phyloP scores from a whole-genome alignment of 768 basidiomycete genomes.

The Boletus rufocinnamomeus region DNA sequence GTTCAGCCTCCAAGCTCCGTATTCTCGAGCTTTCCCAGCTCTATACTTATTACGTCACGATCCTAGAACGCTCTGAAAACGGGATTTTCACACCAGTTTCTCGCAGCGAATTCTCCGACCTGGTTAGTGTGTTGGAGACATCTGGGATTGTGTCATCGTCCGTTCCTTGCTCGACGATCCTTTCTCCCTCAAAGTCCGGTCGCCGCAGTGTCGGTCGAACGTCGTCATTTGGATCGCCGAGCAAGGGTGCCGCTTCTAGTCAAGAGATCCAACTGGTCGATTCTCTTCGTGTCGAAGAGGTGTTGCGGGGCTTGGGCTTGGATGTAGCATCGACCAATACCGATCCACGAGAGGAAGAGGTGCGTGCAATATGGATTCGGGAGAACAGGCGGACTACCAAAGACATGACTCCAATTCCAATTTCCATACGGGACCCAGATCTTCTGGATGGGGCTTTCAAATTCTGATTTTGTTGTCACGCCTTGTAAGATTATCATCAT shows the following conservation, averaged over 20 bases:
- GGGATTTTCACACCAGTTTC: slow-evolving; percentile 65
- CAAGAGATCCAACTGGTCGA: slow-evolving; percentile 57
- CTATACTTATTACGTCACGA: slow-evolving; percentile 59
- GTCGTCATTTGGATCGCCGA: slow-evolving; percentile 50
- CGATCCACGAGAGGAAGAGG: slow-evolving; percentile 47
- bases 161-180: slow-evolving; percentile 34
- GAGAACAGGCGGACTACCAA: slow-evolving; percentile 41
- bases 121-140: slow-evolving; percentile 72
- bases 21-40: slow-evolving; percentile 62
- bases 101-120: slow-evolving; percentile 74
- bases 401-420: slow-evolving; percentile 33
- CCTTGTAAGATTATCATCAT: slow-evolving; percentile 7
- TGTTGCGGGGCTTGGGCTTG: slow-evolving; percentile 65
- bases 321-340: slow-evolving; percentile 19
- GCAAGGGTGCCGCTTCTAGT: slow-evolving; percentile 29
- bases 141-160: slow-evolving; percentile 56
- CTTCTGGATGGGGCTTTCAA: slow-evolving; percentile 39
- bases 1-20: slow-evolving; percentile 38
- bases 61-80: slow-evolving; percentile 57
- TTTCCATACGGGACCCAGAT: slow-evolving; percentile 7
- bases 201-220: slow-evolving; percentile 58
- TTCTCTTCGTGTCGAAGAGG: slow-evolving; percentile 67
- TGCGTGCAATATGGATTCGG: slow-evolving; percentile 43
- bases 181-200: slow-evolving; percentile 48
- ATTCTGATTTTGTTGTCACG: slow-evolving; percentile 24